Evolutionary conservation across 2,329 filamentous ascomycete genomes (phyloP), one percentile per base, ranked within the genome.

Genomic region (Ceratocystis diversiconidia): DNA sequence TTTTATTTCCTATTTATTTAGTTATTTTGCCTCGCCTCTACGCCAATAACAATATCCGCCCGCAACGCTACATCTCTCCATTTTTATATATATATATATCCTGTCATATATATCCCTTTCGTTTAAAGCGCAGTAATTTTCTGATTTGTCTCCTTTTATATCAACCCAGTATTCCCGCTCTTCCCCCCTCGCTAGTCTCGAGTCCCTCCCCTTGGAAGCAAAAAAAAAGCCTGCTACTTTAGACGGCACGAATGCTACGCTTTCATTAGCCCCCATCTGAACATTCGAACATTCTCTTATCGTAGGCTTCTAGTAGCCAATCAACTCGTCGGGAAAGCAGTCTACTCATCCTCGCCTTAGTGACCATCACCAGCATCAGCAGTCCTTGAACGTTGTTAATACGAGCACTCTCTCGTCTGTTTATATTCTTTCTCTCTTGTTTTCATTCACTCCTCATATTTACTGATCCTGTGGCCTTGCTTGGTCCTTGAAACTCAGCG

Each of bases 21-120:
- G 5, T 19, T 41, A 41, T 41, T 46, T 36, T 30, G 15, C 43
- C 12, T 22, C 22, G 5, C 25, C 36, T 48, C 41, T 44, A 48
- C 61, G 4, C 28, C 52, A 30, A 25, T 8, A 59, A 19, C 52
- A 30, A 30, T 25, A 59, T 30, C 28, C 22, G 30, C 30, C 7
- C 52, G 28, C 25, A 8, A 44, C 61, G 25, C 61, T 46, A 43
- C 61, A n/a, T 32, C 61, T 44, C 43, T 62, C 61, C 52, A 57
- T 57, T 46, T 48, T 62, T 30, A 5, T 28, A 28, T 28, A 19
- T 44, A 19, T 62, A 44, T 19, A 50, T 44, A 62, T 48, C 30
- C 25, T 59, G 28, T 59, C 28, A 59, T 59, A 59, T 59, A 59
- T 59, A 36, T 59, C 52, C 52, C 52, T 59, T 59, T 59, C 17